These are phyloP conservation scores for bread wheat (Triticum aestivum) DNA, from an alignment of 176 grass and related monocot species.

Conservation along the genomic window IWGSC_CS_RefSeq_v2.1 NC_057807.1:359833372-359833871, in stretches of 20 bases:
- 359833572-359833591: neutral
- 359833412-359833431: no score
- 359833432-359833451: no score
- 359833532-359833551: neutral
- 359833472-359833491: neutral
- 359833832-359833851: neutral
- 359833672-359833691: neutral
- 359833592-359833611: neutral
- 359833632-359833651: neutral
- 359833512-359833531: neutral
- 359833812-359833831: neutral
- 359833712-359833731: neutral
- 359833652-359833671: neutral
- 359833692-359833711: neutral
- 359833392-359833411: no score
- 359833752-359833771: neutral
- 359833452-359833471: no score
- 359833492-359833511: neutral
- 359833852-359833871: neutral
- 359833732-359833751: neutral
- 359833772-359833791: neutral
- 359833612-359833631: neutral
- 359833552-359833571: neutral
- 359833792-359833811: neutral
- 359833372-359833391: no score